phyloP scores from a whole-genome alignment of 257 asterid genomes.

The Henckelia pumila region DNA sequence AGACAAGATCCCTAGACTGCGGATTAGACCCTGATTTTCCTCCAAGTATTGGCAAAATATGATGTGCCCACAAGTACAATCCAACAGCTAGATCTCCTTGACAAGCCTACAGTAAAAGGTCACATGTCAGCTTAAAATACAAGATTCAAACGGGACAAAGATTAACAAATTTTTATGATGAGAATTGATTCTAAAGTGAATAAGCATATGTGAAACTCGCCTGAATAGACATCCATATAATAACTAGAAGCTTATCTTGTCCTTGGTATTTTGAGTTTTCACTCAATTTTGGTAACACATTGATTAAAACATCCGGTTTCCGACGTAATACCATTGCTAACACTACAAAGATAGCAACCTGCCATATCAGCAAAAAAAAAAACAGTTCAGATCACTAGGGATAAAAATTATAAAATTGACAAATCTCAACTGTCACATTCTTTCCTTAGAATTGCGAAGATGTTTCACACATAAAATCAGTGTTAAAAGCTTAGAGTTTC shows the following conservation, averaged over 20 bases:
- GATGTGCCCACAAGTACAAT: conserved; percentile 70
- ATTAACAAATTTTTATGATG: not conserved
- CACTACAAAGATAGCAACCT: conserved; percentile 78
- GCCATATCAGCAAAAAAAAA: conserved; percentile 26
- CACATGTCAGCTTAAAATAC: conserved; percentile 23
- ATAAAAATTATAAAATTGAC: not conserved
- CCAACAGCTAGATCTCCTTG: conserved; percentile 82
- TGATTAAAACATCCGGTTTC: conserved; percentile 66
- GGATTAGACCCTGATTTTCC: conserved; percentile 79
- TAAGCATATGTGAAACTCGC: conserved; percentile 28
- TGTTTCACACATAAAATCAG: too few relatives aligned
- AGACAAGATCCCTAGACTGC: conserved; percentile 64
- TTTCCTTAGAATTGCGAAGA: too few relatives aligned
- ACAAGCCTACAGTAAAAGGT: conserved; percentile 46
- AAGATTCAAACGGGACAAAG: conserved; percentile 14
- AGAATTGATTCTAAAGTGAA: conserved; percentile 7
- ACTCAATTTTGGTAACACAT: conserved; percentile 47
- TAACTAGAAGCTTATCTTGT: conserved; percentile 66
- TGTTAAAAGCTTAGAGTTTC: too few relatives aligned
- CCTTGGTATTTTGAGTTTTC: conserved; percentile 74
- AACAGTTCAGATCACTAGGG: not conserved
- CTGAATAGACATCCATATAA: conserved; percentile 76
- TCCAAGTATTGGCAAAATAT: conserved; percentile 62
- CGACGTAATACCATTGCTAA: conserved; percentile 71
- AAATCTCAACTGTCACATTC: not conserved